These are phyloP conservation scores for Colletotrichum sp. DNA, from an alignment of 2,329 filamentous ascomycete species.

Conservation along the genomic window DNA sequence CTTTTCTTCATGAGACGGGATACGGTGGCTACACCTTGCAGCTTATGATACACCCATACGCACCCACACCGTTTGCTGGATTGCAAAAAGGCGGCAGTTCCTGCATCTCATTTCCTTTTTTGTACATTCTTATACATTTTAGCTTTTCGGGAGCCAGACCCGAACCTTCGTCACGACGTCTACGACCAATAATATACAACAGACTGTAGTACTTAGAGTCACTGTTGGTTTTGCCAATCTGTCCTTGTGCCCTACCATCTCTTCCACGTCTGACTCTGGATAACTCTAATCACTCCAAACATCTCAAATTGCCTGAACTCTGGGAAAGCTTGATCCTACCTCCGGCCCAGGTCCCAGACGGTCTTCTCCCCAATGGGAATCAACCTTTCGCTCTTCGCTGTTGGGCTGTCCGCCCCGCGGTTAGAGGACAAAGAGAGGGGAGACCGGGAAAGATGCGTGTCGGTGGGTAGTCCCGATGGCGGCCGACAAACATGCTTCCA, in stretches of 20 bases:
- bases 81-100: background rate
- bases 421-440: background rate
- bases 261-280: background rate
- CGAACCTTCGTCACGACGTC: background rate
- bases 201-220: background rate
- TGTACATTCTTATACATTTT: background rate
- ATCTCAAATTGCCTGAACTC: background rate
- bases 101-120: background rate
- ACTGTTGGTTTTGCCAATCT: background rate
- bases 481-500: background rate
- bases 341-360: background rate
- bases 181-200: background rate
- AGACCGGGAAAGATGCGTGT: background rate
- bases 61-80: background rate
- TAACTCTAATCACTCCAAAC: background rate
- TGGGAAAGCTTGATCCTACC: background rate
- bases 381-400: background rate
- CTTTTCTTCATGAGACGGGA: background rate
- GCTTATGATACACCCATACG: slow-evolving; percentile 7
- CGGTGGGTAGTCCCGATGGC: background rate
- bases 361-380: background rate
- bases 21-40: background rate
- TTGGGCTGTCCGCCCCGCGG: background rate
- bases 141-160: slow-evolving; percentile 7
- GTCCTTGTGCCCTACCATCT: background rate